Conservation (phyloP, 2,329 filamentous ascomycete species). For the Stemphylium lycopersici region DNA sequence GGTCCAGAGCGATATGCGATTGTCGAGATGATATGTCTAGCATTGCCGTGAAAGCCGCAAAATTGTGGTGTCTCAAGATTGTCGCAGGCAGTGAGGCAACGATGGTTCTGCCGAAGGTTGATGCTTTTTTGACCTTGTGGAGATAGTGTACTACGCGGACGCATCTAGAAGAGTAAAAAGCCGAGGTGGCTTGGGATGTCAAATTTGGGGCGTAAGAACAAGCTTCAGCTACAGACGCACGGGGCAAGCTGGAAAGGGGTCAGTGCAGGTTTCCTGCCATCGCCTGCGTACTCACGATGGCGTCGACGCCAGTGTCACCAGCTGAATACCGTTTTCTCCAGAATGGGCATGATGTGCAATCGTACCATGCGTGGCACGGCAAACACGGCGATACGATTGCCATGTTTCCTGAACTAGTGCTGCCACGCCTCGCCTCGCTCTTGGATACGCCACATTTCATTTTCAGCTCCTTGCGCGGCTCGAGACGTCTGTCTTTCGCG, state of each 20-base stretch:
- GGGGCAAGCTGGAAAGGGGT: constrained; percentile 2
- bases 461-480: too few species aligned
- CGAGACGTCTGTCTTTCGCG: too few species aligned
- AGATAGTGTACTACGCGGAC: background rate
- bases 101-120: background rate
- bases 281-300: background rate
- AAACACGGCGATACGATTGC: too few species aligned
- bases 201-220: constrained; percentile 4
- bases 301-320: background rate
- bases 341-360: too few species aligned
- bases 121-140: background rate
- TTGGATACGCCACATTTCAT: too few species aligned
- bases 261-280: background rate
- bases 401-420: too few species aligned
- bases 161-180: background rate
- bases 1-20: background rate
- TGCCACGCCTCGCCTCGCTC: too few species aligned
- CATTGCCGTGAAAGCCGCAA: background rate
- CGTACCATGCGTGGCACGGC: too few species aligned
- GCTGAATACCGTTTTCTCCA: too few species aligned
- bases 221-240: background rate
- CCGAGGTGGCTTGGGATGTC: background rate
- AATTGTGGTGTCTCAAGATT: background rate
- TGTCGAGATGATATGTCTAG: background rate
- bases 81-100: background rate